Conservation (phyloP, 176 grass and related monocot genomes). For the Hsuehochloa calcarea region DNA sequence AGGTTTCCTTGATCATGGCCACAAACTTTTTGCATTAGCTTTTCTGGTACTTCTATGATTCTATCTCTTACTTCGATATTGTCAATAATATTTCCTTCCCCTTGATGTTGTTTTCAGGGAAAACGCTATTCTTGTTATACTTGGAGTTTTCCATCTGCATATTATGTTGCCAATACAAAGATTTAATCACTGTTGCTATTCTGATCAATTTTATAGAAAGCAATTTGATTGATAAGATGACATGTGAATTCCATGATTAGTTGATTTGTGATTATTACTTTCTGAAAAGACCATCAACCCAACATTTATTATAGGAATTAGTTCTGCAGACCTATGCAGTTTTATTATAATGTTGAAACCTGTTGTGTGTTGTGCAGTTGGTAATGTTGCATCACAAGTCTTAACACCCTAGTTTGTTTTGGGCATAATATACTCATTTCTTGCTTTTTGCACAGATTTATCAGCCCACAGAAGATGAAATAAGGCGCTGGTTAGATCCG, state of each 20-base stretch:
- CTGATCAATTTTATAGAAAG: neutral
- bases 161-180: conserved; percentile 13
- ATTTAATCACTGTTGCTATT: neutral
- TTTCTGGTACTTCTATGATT: conserved; percentile 19
- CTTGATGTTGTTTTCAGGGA: neutral
- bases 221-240: neutral
- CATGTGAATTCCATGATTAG: neutral
- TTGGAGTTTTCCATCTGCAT: neutral
- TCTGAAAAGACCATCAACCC: neutral
- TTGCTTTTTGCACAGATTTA: conserved; percentile 63
- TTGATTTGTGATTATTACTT: neutral
- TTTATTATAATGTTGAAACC: neutral
- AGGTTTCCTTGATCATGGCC: conserved; percentile 6
- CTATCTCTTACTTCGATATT: neutral
- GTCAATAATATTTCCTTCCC: neutral
- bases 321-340: neutral
- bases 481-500: conserved; percentile 85
- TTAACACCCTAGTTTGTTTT: neutral
- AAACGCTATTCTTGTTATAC: neutral
- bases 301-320: conserved; percentile 17
- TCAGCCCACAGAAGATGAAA: conserved; percentile 90
- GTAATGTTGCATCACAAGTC: neutral
- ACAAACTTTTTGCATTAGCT: neutral
- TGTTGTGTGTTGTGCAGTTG: neutral
- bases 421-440: neutral